phyloP scores from a whole-genome alignment of 768 basidiomycete species.

The Lentinula raphanica region DNA sequence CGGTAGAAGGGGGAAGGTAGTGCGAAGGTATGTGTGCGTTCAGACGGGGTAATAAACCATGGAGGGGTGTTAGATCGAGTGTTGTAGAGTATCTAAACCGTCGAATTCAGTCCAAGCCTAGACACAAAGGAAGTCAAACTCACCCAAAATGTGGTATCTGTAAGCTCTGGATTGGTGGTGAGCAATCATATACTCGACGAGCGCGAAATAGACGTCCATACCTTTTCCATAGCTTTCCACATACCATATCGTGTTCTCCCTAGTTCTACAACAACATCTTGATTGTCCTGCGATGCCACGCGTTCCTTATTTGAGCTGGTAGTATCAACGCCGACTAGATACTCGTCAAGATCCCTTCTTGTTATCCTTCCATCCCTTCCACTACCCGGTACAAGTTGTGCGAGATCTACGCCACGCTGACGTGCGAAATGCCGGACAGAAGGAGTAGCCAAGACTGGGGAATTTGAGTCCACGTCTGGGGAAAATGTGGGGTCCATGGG shows the following conservation, averaged over 20 bases:
- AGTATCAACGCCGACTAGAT: conserved; percentile 27
- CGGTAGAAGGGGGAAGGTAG: conserved; percentile 38
- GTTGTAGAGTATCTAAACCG: conserved; percentile 60
- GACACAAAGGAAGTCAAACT: conserved; percentile 13
- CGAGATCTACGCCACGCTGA: conserved; percentile 57
- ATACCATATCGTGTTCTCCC: conserved; percentile 75
- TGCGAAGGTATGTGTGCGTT: conserved; percentile 67
- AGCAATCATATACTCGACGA: not conserved
- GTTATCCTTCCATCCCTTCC: conserved; percentile 74
- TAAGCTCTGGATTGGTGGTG: conserved; percentile 52
- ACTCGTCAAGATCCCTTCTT: conserved; percentile 67
- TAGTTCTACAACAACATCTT: conserved; percentile 64
- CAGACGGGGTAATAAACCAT: conserved; percentile 55
- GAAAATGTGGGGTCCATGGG: conserved; percentile 45
- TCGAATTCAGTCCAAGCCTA: not conserved
- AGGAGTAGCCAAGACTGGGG: conserved; percentile 61
- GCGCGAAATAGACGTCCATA: conserved; percentile 18
- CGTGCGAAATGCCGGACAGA: conserved; percentile 76
- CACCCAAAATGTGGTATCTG: conserved; percentile 84
- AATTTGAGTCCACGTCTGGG: conserved; percentile 9
- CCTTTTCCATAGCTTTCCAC: conserved; percentile 90
- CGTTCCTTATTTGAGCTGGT: no score
- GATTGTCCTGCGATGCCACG: conserved; percentile 8
- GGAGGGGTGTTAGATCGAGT: conserved; percentile 68
- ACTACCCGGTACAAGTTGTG: conserved; percentile 54